Percentiles rank a stretch among this genome's conserved stretches.
These are phyloP conservation scores for Blakeslea trispora DNA, from an alignment of 371 early-diverging fungal species.

Conservation along the genomic window DNA sequence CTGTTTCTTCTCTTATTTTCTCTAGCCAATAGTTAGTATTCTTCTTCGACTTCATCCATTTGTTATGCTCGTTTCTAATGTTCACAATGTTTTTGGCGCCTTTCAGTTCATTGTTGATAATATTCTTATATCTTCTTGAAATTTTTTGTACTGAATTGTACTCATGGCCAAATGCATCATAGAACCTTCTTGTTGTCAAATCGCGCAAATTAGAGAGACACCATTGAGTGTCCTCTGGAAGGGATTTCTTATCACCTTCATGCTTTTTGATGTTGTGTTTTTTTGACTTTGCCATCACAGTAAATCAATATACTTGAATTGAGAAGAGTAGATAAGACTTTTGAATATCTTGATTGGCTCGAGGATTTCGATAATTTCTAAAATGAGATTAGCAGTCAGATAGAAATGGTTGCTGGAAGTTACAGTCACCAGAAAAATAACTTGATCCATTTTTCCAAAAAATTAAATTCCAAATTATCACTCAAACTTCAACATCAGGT, in stretches of 20 bases:
- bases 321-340: background rate
- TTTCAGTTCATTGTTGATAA: conserved; percentile 2
- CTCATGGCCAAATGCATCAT: conserved; percentile 3
- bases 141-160: conserved; percentile 3
- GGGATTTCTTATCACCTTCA: background rate
- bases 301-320: background rate
- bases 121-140: conserved; percentile 3
- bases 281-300: conserved; percentile 1
- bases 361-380: too few species aligned
- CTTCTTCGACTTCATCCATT: conserved; percentile 2
- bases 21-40: conserved; percentile 1
- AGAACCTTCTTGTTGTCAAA: conserved; percentile 1
- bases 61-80: background rate
- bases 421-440: too few species aligned
- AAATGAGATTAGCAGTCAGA: too few species aligned
- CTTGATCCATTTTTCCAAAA: too few species aligned
- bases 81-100: conserved; percentile 1
- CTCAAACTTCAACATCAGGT: too few species aligned
- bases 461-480: too few species aligned
- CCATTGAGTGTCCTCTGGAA: conserved; percentile 2
- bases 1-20: conserved; percentile 1
- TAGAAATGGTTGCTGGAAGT: too few species aligned
- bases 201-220: conserved; percentile 1
- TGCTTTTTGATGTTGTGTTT: background rate
- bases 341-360: too few species aligned